Base-by-base conservation (phyloP, 371 early-diverging fungal species). In the Fennellomyces sp. region DNA sequence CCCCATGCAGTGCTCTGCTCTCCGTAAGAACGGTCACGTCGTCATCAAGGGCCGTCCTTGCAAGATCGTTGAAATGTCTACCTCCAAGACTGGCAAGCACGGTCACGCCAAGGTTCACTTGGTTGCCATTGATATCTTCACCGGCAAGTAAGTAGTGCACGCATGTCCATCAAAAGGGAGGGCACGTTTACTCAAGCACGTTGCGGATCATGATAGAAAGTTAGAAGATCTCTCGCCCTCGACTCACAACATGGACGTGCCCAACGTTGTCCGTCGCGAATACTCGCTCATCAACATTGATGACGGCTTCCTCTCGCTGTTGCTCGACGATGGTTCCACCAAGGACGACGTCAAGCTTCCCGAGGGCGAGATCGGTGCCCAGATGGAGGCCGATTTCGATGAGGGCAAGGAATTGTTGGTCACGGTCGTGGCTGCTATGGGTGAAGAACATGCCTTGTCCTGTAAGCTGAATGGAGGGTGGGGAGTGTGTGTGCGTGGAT, bases 191-290 rank as follows among this genome's bases (percentile, higher is more conserved):
- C n/a, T n/a, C n/a, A n/a, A n/a, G n/a, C n/a, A n/a, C n/a, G n/a
- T n/a, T n/a, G 4, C 17, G 15, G 5, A n/a, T 10, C n/a, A 11
- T 10, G 3, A 66, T 36, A 78, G 87, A 82, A 83, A 91, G 80
- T 82, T 82, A 65, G 94, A 95, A 85, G 98, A 98, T 85, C 78
- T 98, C 72, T 97, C 95, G 67, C 98, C 98, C 71, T 98, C 98
- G 73, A 98, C 98, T 82, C 97, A 97, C 91, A 98, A 98, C 92
- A 96, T 98, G 96, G 94, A 97, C 68, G 98, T 98, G 58, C 98
- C 98, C 76, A 87, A 94, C 85, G 93, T 98, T 69, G 60, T 25
- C 69, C 94, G 96, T 81, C 76, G 68, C 47, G 97, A 97, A 75
- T 97, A 84, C 86, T 60, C 68, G 13, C 88, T 97, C 64, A 65